Conservation (phyloP, 108 stramenopile genomes). For the Fragilaria radians region DNA sequence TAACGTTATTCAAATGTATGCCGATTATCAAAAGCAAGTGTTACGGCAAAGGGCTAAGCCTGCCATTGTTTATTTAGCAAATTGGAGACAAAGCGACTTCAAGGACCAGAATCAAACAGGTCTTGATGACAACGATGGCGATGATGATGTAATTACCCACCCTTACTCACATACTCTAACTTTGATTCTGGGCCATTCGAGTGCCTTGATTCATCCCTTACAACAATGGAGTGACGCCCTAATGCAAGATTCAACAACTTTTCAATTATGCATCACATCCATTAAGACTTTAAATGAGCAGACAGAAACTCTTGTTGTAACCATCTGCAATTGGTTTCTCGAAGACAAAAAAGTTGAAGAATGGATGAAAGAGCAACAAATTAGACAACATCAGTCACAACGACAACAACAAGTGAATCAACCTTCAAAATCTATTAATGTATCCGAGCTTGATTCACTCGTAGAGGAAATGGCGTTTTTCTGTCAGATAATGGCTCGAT, state of each 20-base stretch:
- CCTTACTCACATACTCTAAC: slow-evolving; percentile 61
- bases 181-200: slow-evolving; percentile 65
- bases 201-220: slow-evolving; percentile 71
- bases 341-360: slow-evolving; percentile 40
- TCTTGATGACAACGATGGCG: slow-evolving; percentile 25
- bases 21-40: slow-evolving; percentile 58
- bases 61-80: slow-evolving; percentile 43
- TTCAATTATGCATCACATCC: slow-evolving; percentile 33
- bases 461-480: slow-evolving; percentile 79
- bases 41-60: slow-evolving; percentile 64
- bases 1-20: slow-evolving; percentile 37
- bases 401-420: background rate
- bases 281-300: slow-evolving; percentile 56
- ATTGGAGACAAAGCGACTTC: slow-evolving; percentile 36
- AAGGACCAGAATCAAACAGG: slow-evolving; percentile 30
- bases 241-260: slow-evolving; percentile 14
- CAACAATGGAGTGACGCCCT: slow-evolving; percentile 60
- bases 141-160: slow-evolving; percentile 13
- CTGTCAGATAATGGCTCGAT: slow-evolving; percentile 70
- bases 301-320: slow-evolving; percentile 51
- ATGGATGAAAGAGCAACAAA: slow-evolving; percentile 28
- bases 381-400: background rate
- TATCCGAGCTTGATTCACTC: slow-evolving; percentile 39
- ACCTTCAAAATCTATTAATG: background rate
- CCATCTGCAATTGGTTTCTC: slow-evolving; percentile 63